Evolutionary conservation across 2,329 filamentous ascomycete genomes (phyloP), one percentile per base, ranked within the genome.

Genomic region (Ramularia endophylla): DNA sequence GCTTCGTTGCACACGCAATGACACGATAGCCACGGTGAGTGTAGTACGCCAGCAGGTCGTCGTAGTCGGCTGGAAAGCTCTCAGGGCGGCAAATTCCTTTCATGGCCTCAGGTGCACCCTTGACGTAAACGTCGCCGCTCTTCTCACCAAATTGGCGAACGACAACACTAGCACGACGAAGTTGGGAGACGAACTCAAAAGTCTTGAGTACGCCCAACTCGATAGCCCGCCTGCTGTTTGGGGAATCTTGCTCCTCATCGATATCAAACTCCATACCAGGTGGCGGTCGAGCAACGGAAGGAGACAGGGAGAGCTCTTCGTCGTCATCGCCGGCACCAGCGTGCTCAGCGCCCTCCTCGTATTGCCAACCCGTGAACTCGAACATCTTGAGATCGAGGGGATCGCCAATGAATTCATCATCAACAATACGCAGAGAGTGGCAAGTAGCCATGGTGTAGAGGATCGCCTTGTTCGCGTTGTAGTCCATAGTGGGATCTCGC

Each of bases 331-430:
- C 73, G 38, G 78, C 78, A 19, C 74, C 76, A 5, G 51, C 48
- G 17, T 73, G 74, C 52, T 89, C 81, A 33, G 81, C 81, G 2
- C 88, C 87, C 68, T 98, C 92, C 61, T 95, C 85, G 54, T 87
- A 98, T 3, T 79, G 77, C 92, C 92, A 98, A 5, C 78, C 77
- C 0, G 92, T 97, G 54, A 95, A 98, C 51, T 95, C 83, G 60
- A 98, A 98, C 92, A 98, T 98, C 62, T 97, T 97, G 43, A 95
- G 73, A 62, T 98, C 92, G 2, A 98, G 72, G 4, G 94, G 92
- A 57, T 98, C 92, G 1, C 92, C 92, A 25, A 98, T 75, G 29
- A 97, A 76, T 59, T 95, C 88, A 35, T 79, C 83, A 47, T 97
- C 89, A 12, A 98, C 83, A 8, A 83, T 78, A 34, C 89, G 80